A percentile compares a stretch with the other conserved stretches of the same genome.
Evolutionary conservation across 2,329 filamentous ascomycete genomes (phyloP).

Genomic region (Exophiala oligosperma): DNA sequence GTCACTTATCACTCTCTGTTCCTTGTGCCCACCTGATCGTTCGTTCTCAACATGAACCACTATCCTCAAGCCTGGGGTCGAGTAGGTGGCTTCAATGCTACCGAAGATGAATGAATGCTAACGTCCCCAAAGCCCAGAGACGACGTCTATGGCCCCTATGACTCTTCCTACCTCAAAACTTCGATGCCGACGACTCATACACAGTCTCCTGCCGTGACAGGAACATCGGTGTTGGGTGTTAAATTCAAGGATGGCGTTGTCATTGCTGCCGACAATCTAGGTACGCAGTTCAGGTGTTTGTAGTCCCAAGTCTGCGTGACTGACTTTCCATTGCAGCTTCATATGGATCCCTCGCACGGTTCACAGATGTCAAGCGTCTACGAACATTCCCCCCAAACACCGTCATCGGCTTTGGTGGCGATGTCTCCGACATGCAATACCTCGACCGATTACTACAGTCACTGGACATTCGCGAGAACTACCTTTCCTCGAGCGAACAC

Average conservation of each 20-base stretch:
- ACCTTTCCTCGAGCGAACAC: slow-evolving; percentile 55
- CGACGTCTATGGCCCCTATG: slow-evolving; percentile 93
- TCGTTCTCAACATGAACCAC: slow-evolving; percentile 58
- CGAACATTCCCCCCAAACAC: slow-evolving; percentile 81
- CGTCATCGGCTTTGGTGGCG: slow-evolving; percentile 90
- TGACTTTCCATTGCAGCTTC: slow-evolving; percentile 63
- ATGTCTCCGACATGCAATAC: slow-evolving; percentile 99
- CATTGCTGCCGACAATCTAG: slow-evolving; percentile 94
- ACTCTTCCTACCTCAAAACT: slow-evolving; percentile 76
- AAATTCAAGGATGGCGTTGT: slow-evolving; percentile 97
- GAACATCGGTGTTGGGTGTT: slow-evolving; percentile 89
- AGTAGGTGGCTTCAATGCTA: slow-evolving; percentile 45
- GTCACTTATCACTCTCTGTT: not conserved
- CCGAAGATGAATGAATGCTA: slow-evolving; percentile 33
- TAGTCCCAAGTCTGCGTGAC: not conserved
- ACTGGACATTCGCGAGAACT: slow-evolving; percentile 86
- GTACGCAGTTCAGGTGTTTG: slow-evolving; percentile 50
- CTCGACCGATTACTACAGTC: slow-evolving; percentile 85
- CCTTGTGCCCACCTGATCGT: not conserved
- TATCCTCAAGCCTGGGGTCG: slow-evolving; percentile 66
- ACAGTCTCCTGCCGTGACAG: slow-evolving; percentile 89
- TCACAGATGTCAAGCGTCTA: slow-evolving; percentile 94
- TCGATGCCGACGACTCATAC: slow-evolving; percentile 77
- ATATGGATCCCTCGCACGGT: slow-evolving; percentile 94
- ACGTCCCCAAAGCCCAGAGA: slow-evolving; percentile 73